phyloP scores from a whole-genome alignment of 2,329 filamentous ascomycete species.

The Phoma sp. region DNA sequence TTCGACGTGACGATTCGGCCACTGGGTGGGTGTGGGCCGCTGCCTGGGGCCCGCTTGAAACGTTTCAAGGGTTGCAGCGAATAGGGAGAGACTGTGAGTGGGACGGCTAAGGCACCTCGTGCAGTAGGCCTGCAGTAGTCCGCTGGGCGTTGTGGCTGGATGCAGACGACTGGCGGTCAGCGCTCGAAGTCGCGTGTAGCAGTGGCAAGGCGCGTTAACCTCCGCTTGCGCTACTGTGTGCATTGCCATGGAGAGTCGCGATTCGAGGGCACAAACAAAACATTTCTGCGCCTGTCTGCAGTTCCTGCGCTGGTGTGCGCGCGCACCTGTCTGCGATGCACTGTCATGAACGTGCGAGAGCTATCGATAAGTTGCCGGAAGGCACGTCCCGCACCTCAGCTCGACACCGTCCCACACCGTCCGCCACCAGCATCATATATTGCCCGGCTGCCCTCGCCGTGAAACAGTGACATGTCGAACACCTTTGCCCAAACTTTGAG shows the following conservation, averaged over 20 bases:
- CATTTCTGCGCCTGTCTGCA: constrained; percentile 16
- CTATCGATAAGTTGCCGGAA: constrained; percentile 28
- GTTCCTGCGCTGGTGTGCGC: constrained; percentile 25
- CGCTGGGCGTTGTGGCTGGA: constrained; percentile 36
- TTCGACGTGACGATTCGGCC: constrained; percentile 49
- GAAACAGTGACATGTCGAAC: constrained; percentile 12
- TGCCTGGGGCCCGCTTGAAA: constrained; percentile 38
- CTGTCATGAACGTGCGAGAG: constrained; percentile 14
- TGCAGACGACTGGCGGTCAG: constrained; percentile 36
- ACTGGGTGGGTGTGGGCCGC: constrained; percentile 30
- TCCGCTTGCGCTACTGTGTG: constrained; percentile 12
- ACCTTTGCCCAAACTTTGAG: constrained; percentile 2
- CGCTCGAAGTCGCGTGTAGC: constrained; percentile 22
- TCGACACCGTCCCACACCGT: constrained; percentile 13
- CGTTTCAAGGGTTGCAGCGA: constrained; percentile 31
- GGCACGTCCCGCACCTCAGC: constrained; percentile 19
- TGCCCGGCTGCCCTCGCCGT: constrained; percentile 10
- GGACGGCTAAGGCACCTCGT: constrained; percentile 30
- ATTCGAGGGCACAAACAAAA: constrained; percentile 41
- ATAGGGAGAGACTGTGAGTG: constrained; percentile 23
- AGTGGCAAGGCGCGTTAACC: constrained; percentile 22
- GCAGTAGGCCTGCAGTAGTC: constrained; percentile 40
- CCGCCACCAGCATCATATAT: constrained; percentile 19
- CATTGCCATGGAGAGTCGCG: constrained; percentile 33
- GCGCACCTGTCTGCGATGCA: constrained; percentile 28